Percentiles rank a stretch among this genome's conserved stretches.
Conservation (phyloP, 2,329 filamentous ascomycete species). For the Pyrenochaeta sp. region DNA sequence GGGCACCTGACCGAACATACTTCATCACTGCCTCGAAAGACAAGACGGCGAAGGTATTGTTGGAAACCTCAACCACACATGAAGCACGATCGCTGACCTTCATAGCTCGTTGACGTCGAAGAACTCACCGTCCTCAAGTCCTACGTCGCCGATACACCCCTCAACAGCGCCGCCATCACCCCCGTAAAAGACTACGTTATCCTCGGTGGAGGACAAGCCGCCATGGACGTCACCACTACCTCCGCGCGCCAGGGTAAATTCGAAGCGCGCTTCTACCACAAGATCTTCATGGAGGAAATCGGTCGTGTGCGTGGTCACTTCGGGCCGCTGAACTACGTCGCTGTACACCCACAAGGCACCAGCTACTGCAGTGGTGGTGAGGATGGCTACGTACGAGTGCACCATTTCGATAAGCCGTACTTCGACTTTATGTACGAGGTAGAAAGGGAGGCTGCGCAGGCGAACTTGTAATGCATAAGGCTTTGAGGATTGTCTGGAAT, state of each 20-base stretch:
- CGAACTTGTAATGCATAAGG: slow-evolving; percentile 43
- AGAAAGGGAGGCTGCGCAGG: slow-evolving; percentile 74
- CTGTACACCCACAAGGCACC: slow-evolving; percentile 88
- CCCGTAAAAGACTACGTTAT: slow-evolving; percentile 98
- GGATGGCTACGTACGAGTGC: slow-evolving; percentile 97
- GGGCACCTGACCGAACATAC: slow-evolving; percentile 91
- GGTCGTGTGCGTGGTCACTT: slow-evolving; percentile 97
- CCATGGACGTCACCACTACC: slow-evolving; percentile 98
- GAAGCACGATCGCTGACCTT: slow-evolving; percentile 5
- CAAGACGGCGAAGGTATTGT: slow-evolving; percentile 87
- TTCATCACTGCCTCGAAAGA: slow-evolving; percentile 99
- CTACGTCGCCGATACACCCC: slow-evolving; percentile 88
- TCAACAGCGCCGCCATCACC: slow-evolving; percentile 95
- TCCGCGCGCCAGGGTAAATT: slow-evolving; percentile 96
- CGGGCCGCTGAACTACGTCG: slow-evolving; percentile 94
- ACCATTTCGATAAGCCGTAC: slow-evolving; percentile 98
- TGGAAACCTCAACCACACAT: neutral
- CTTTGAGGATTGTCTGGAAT: slow-evolving; percentile 28
- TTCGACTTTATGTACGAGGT: slow-evolving; percentile 99
- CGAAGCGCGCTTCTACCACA: slow-evolving; percentile 99
- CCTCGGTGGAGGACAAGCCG: slow-evolving; percentile 95
- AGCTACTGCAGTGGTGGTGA: slow-evolving; percentile 96
- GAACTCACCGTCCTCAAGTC: slow-evolving; percentile 94
- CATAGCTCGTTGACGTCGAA: slow-evolving; percentile 78
- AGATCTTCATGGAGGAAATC: slow-evolving; percentile 98